These are phyloP conservation scores for Tephrocybe sp. DNA, from an alignment of 768 basidiomycete genomes.

Conservation along the genomic window DNA sequence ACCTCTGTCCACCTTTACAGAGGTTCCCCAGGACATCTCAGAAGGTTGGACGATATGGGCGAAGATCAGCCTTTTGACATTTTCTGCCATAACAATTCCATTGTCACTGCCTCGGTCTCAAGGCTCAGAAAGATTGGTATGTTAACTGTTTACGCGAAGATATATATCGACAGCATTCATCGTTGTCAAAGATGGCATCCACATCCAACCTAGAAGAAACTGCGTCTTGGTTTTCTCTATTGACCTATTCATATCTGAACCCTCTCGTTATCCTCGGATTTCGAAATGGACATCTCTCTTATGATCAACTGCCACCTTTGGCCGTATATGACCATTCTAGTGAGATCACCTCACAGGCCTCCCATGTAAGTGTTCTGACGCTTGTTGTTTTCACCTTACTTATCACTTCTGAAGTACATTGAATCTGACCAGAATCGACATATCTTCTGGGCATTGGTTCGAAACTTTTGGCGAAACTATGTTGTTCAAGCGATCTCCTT, in stretches of 20 bases:
- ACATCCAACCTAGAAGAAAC: constrained; percentile 49
- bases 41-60: constrained; percentile 53
- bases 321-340: constrained; percentile 54
- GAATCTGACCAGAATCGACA: constrained; percentile 37
- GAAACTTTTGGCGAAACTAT: constrained; percentile 33
- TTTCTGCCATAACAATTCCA: constrained; percentile 48
- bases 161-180: neutral
- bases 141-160: constrained; percentile 15
- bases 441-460: constrained; percentile 44
- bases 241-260: constrained; percentile 55
- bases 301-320: constrained; percentile 58
- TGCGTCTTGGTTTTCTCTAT: constrained; percentile 39
- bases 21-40: constrained; percentile 41
- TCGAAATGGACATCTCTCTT: constrained; percentile 41
- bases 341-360: constrained; percentile 22
- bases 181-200: constrained; percentile 23
- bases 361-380: constrained; percentile 22
- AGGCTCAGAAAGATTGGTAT: constrained; percentile 49
- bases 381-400: neutral
- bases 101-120: constrained; percentile 55
- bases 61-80: constrained; percentile 42
- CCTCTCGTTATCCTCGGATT: constrained; percentile 44
- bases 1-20: constrained; percentile 55
- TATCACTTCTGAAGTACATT: constrained; percentile 36
- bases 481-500: constrained; percentile 25